Conservation (phyloP, 2,329 filamentous ascomycete species). For the Botryotinia narcissicola region DNA sequence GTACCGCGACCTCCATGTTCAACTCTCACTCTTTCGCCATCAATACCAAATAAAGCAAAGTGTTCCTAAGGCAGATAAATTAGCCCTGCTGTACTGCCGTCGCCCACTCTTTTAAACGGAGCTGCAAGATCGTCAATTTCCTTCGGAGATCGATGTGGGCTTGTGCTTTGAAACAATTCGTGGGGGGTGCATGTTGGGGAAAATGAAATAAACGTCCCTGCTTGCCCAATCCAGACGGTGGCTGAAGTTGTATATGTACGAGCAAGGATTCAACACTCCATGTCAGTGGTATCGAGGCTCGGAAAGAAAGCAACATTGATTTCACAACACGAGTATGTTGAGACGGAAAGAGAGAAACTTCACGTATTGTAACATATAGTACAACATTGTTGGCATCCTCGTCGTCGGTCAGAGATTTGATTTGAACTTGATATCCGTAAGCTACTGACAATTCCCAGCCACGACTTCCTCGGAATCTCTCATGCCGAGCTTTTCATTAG, state of each 20-base stretch:
- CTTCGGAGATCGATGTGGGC: slow-evolving; percentile 16
- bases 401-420: background rate
- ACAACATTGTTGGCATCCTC: background rate
- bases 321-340: slow-evolving; percentile 13
- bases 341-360: background rate
- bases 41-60: background rate
- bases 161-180: slow-evolving; percentile 21
- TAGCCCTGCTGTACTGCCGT: background rate
- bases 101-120: background rate
- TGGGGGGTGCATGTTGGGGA: slow-evolving; percentile 13
- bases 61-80: background rate
- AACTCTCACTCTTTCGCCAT: background rate
- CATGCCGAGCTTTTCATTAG: background rate
- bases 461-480: background rate
- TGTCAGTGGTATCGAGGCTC: slow-evolving; percentile 11
- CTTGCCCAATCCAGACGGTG: slow-evolving; percentile 4
- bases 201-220: slow-evolving; percentile 14
- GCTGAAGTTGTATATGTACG: slow-evolving; percentile 2
- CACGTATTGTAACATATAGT: slow-evolving; percentile 8
- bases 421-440: background rate
- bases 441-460: slow-evolving; percentile 2
- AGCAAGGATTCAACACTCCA: slow-evolving; percentile 1
- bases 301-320: slow-evolving; percentile 9
- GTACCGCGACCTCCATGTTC: background rate
- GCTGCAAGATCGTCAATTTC: slow-evolving; percentile 17